Percentiles rank a stretch among this genome's conserved stretches.
Evolutionary conservation across 768 basidiomycete genomes (phyloP).

Genomic region (Chalciporus piperatus): DNA sequence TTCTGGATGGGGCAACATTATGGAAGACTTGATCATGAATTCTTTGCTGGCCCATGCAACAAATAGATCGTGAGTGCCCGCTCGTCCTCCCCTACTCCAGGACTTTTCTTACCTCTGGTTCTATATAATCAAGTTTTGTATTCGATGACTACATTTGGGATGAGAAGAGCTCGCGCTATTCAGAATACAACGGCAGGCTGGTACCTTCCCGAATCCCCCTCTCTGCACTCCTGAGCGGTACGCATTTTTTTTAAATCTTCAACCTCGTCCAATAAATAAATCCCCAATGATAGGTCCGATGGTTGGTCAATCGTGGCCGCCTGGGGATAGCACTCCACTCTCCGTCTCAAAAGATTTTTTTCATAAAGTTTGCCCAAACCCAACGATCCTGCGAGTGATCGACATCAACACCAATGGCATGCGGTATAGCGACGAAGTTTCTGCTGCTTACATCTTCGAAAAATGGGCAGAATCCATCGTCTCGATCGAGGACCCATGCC

Average conservation of each 20-base stretch:
- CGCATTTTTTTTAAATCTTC: background rate
- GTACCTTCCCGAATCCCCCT: constrained; percentile 42
- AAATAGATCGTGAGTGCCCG: constrained; percentile 32
- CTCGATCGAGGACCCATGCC: constrained; percentile 37
- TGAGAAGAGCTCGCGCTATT: constrained; percentile 32
- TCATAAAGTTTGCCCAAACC: constrained; percentile 38
- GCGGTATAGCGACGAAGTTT: constrained; percentile 23
- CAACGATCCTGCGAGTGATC: constrained; percentile 30
- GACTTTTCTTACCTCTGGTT: too few species aligned
- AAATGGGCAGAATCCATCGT: constrained; percentile 38
- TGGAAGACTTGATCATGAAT: constrained; percentile 40
- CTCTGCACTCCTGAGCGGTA: constrained; percentile 39
- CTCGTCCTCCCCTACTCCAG: background rate
- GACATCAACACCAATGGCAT: constrained; percentile 29
- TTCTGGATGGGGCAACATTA: constrained; percentile 40
- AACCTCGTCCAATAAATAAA: background rate
- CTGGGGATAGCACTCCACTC: constrained; percentile 30
- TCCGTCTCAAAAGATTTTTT: constrained; percentile 39
- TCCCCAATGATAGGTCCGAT: constrained; percentile 32
- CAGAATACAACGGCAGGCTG: constrained; percentile 34
- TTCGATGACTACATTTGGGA: constrained; percentile 46
- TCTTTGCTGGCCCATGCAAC: constrained; percentile 34
- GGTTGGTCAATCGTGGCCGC: constrained; percentile 39
- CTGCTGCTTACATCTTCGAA: constrained; percentile 32
- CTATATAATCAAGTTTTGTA: constrained; percentile 32